A percentile compares a stretch with the other conserved stretches of the same genome.
Evolutionary conservation across 805 yeast genomes (phyloP).

Genomic region (Candida koratica): DNA sequence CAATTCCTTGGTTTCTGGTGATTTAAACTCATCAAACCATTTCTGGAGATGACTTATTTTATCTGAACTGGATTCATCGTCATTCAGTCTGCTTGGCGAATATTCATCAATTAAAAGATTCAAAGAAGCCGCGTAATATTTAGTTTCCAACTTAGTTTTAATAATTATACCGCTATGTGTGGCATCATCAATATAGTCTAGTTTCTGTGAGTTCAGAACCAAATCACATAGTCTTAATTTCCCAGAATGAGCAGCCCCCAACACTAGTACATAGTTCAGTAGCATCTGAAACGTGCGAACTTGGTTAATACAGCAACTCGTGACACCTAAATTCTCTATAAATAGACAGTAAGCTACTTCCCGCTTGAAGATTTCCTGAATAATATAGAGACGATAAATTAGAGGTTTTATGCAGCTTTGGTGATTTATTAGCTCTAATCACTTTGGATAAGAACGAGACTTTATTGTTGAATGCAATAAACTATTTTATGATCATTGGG

Average conservation of each 20-base stretch:
- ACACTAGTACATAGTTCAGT: conserved; percentile 41
- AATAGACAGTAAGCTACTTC: too few species aligned
- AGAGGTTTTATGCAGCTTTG: too few species aligned
- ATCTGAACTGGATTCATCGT: background rate
- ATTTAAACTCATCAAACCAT: conserved; percentile 40
- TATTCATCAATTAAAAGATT: conserved; percentile 37
- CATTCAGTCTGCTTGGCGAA: conserved; percentile 12
- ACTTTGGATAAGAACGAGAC: too few species aligned
- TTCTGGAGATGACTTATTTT: conserved; percentile 15
- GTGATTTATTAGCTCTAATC: too few species aligned
- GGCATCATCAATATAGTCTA: conserved; percentile 24
- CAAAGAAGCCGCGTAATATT: conserved; percentile 29
- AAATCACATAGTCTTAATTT: conserved; percentile 30
- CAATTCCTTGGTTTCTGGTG: conserved; percentile 38
- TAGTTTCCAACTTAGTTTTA: conserved; percentile 23
- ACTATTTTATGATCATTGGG: too few species aligned
- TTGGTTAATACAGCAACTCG: too few species aligned
- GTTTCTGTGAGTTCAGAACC: conserved; percentile 24
- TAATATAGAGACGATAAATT: too few species aligned
- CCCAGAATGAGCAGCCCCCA: conserved; percentile 43
- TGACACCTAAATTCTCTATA: too few species aligned
- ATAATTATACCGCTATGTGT: conserved; percentile 34
- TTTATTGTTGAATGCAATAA: too few species aligned
- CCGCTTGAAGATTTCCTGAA: too few species aligned
- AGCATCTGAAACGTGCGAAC: conserved; percentile 18